Evolutionary conservation across 257 asterid genomes (phyloP), one percentile per base, ranked within the genome.

Genomic region (Jasminum sambac): DNA sequence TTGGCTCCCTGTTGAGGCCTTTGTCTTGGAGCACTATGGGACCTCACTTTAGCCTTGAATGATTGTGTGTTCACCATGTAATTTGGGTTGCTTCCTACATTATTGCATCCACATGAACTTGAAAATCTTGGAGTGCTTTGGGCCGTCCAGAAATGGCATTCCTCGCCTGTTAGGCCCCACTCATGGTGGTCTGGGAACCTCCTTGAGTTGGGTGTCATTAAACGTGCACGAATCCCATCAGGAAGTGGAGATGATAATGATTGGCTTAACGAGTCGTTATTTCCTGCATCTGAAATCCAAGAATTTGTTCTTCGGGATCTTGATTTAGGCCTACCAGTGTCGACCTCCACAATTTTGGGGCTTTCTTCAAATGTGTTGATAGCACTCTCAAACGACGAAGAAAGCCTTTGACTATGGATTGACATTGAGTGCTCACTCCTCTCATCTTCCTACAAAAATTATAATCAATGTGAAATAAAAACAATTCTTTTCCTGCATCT

Each of bases 31-130:
- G 93, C 96, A 63, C 97, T 90, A 1, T 80, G 88, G 7, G 98
- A 90, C 80, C 97, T 77, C 68, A 82, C 48, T 68, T 90, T 90
- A 1, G 97, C 96, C 68, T 74, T 82, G 76, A 88, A 92, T 63
- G 98, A 88, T 77, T 88, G 81, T 10, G 97, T 90, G 30, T 83
- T 87, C 43, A 91, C 94, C 98, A 93, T 93, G 72, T 93, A 93
- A 68, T 72, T 88, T 13, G 96, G 96, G 37, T 62, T 6, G 57
- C 61, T 60, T 55, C 34, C 62, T 58, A 63, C 69, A 21, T 77
- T 68, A 1, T 67, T 61, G 12, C 73, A 72, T 48, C 72, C 71
- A 16, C 74, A 66, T 19, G 78, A 59, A 73, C 38, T 60, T 26
- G 85, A 58, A 36, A 84, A 78, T 44, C 95, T 77, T 6, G 97